Evolutionary conservation across 2,329 filamentous ascomycete genomes (phyloP).

Genomic region (Penicillium polonicum): DNA sequence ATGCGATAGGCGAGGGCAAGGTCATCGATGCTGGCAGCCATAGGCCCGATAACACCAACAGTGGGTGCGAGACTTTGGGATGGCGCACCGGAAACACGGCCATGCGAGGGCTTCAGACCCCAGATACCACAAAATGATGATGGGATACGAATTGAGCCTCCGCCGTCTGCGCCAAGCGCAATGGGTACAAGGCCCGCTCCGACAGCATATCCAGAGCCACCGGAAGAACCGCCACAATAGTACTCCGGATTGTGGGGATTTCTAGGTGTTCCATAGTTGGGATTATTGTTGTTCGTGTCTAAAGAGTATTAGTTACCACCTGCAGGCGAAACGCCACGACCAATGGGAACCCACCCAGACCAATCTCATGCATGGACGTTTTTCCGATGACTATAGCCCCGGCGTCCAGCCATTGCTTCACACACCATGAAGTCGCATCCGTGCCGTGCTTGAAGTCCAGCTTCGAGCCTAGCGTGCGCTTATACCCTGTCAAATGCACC

Average conservation of each 20-base stretch:
- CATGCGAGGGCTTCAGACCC: conserved; percentile 76
- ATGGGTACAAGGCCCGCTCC: conserved; percentile 69
- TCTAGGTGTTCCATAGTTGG: conserved; percentile 68
- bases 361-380: conserved; percentile 77
- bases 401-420: conserved; percentile 67
- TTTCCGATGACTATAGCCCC: conserved; percentile 76
- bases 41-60: conserved; percentile 69
- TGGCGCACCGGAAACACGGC: conserved; percentile 62
- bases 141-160: conserved; percentile 73
- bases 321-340: neutral
- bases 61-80: conserved; percentile 59
- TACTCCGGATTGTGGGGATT: conserved; percentile 76
- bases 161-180: conserved; percentile 71
- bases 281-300: conserved; percentile 83
- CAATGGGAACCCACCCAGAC: conserved; percentile 54
- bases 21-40: conserved; percentile 73
- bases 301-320: conserved; percentile 4
- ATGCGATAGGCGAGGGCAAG: conserved; percentile 78
- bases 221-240: conserved; percentile 79
- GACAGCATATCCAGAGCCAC: conserved; percentile 70
- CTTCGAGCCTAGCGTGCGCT: conserved; percentile 63
- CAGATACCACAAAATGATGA: conserved; percentile 74
- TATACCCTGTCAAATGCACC: conserved; percentile 68
- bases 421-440: conserved; percentile 66
- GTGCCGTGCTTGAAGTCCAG: conserved; percentile 55